A percentile compares a stretch with the other conserved stretches of the same genome.
phyloP scores from a whole-genome alignment of 2,329 filamentous ascomycete species.

The Penicillium polonicum region DNA sequence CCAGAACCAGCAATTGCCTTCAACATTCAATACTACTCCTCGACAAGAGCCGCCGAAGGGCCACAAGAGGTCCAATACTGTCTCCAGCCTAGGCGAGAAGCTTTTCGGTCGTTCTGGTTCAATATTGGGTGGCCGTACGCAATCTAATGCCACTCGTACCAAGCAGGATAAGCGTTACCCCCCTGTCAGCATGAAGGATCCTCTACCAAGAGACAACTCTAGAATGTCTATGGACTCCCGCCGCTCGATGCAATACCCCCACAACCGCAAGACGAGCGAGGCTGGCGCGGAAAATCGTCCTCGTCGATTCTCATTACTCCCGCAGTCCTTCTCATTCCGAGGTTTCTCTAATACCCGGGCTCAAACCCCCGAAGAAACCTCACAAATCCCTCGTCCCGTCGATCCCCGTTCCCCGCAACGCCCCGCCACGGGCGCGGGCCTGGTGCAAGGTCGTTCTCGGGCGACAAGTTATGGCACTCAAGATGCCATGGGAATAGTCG shows the following conservation, averaged over 20 bases:
- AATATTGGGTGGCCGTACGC: constrained; percentile 64
- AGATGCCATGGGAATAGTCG: constrained; percentile 31
- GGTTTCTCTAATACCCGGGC: constrained; percentile 59
- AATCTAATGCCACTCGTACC: constrained; percentile 40
- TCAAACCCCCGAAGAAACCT: constrained; percentile 47
- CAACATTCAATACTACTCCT: constrained; percentile 58
- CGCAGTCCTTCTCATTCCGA: constrained; percentile 63
- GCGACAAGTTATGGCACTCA: constrained; percentile 35
- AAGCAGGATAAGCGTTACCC: constrained; percentile 70
- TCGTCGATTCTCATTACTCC: constrained; percentile 70
- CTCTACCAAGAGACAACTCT: constrained; percentile 59
- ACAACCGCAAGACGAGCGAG: constrained; percentile 69
- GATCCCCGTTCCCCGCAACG: constrained; percentile 31
- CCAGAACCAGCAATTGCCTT: constrained; percentile 56
- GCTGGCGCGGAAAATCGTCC: constrained; percentile 61
- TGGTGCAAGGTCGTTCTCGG: constrained; percentile 22
- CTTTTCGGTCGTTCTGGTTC: constrained; percentile 81
- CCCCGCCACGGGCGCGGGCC: constrained; percentile 37
- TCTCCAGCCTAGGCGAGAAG: constrained; percentile 78
- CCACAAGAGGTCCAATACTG: constrained; percentile 71
- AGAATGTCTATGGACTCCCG: constrained; percentile 72
- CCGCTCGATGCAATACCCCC: constrained; percentile 67
- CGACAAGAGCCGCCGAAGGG: constrained; percentile 47
- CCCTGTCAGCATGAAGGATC: constrained; percentile 83
- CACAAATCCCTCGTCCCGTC: constrained; percentile 39